These are phyloP conservation scores for Butyriboletus appendiculatus DNA, from an alignment of 1,284 basidiomycete species.

Conservation along the genomic window DNA sequence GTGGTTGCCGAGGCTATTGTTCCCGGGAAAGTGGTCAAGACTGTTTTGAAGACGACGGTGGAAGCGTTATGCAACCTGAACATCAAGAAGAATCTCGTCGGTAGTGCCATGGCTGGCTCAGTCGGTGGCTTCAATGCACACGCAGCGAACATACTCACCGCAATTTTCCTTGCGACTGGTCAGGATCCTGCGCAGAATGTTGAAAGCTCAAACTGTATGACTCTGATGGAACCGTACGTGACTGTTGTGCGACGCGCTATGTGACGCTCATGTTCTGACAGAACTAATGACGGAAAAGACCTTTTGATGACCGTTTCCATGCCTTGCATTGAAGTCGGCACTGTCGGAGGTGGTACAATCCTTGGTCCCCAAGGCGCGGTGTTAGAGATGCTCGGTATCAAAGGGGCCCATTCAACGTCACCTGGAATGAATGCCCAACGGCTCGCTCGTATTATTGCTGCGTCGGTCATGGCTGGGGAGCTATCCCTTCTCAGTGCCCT, in stretches of 20 bases:
- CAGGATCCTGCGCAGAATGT: conserved; percentile 99
- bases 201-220: conserved; percentile 98
- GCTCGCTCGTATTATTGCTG: conserved; percentile 85
- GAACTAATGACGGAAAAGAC: conserved; percentile 88
- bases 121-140: conserved; percentile 99
- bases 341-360: conserved; percentile 94
- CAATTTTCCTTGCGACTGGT: conserved; percentile 94
- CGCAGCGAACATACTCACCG: conserved; percentile 96
- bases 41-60: conserved; percentile 95
- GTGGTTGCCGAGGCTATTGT: conserved; percentile 96
- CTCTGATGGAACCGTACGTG: conserved; percentile 94
- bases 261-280: conserved; percentile 34
- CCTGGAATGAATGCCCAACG: conserved; percentile 88
- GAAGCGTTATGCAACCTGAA: conserved; percentile 91
- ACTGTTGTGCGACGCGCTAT: not conserved
- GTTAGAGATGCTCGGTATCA: conserved; percentile 89
- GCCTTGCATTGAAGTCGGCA: conserved; percentile 97
- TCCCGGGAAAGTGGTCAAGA: conserved; percentile 86
- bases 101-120: conserved; percentile 96
- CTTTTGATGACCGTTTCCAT: conserved; percentile 91
- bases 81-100: conserved; percentile 97
- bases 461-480: conserved; percentile 95
- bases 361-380: conserved; percentile 88
- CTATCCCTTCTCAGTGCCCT: conserved; percentile 87
- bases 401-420: conserved; percentile 79